A percentile compares a stretch with the other conserved stretches of the same genome.
Evolutionary conservation across 345 rosid genomes (phyloP).

Genomic region (Salix suchowensis): DNA sequence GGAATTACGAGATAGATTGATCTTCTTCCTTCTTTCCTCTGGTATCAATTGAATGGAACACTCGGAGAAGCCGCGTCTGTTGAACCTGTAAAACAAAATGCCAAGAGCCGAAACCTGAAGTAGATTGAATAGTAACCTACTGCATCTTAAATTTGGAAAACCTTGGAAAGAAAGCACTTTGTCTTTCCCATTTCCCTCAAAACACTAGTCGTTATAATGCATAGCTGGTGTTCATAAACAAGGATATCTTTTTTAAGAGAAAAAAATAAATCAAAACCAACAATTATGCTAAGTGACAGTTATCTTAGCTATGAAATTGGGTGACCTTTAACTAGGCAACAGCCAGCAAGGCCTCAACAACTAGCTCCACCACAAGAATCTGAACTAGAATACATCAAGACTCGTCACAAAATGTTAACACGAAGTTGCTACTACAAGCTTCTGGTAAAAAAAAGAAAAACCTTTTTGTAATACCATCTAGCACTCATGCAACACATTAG

Average conservation of each 20-base stretch:
- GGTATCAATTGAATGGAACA: constrained; percentile 72
- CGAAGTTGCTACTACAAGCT: not conserved
- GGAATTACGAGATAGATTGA: constrained; percentile 71
- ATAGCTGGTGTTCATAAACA: no score
- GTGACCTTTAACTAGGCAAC: not conserved
- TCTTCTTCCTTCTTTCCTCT: constrained; percentile 57
- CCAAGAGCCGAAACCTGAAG: not conserved
- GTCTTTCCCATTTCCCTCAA: not conserved
- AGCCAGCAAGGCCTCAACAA: not conserved
- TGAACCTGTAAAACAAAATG: constrained; percentile 47
- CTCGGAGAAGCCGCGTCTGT: constrained; percentile 73
- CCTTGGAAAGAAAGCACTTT: not conserved
- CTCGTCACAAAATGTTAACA: not conserved
- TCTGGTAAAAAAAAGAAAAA: not conserved
- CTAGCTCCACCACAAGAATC: not conserved
- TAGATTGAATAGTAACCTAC: not conserved
- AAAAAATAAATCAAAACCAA: not conserved
- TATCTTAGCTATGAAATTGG: not conserved
- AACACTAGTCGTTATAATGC: not conserved
- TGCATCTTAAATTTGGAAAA: not conserved
- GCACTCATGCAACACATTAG: not conserved
- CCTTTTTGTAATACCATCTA: not conserved
- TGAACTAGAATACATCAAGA: not conserved
- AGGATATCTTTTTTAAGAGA: not conserved
- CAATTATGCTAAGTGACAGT: not conserved